These are phyloP conservation scores for Psophocarpus tetragonolobus DNA, from an alignment of 306 rosid genomes.

Conservation along the genomic window DNA sequence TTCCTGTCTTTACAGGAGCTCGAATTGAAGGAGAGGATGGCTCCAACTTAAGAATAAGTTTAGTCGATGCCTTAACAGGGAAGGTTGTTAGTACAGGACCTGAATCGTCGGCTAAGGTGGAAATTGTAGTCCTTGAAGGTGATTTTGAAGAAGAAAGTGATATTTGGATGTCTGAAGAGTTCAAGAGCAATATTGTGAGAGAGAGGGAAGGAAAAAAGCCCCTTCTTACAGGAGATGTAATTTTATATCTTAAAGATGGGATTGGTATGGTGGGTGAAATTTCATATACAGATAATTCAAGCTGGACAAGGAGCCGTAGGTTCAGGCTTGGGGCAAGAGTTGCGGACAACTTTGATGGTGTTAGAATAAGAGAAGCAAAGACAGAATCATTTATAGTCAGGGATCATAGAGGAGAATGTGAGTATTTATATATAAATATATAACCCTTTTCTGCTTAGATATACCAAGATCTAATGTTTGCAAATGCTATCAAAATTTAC, in stretches of 20 bases:
- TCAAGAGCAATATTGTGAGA: slow-evolving; percentile 81
- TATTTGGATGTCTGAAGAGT: slow-evolving; percentile 76
- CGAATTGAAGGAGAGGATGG: slow-evolving; percentile 92
- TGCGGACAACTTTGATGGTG: slow-evolving; percentile 66
- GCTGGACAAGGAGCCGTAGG: slow-evolving; percentile 99
- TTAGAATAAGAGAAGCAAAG: slow-evolving; percentile 80
- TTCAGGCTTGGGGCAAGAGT: slow-evolving; percentile 95
- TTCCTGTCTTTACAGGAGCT: slow-evolving; percentile 96
- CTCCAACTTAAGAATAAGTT: slow-evolving; percentile 63
- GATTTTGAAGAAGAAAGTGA: slow-evolving; percentile 96
- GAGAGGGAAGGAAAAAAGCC: slow-evolving; percentile 98
- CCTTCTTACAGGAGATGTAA: slow-evolving; percentile 86
- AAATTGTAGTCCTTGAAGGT: slow-evolving; percentile 94
- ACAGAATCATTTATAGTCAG: slow-evolving; percentile 87
- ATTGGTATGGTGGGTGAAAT: slow-evolving; percentile 73
- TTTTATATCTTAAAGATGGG: slow-evolving; percentile 80
- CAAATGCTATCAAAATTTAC: slow-evolving; percentile 10
- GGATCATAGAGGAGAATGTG: slow-evolving; percentile 98
- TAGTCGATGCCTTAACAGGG: slow-evolving; percentile 63
- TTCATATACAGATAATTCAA: slow-evolving; percentile 93
- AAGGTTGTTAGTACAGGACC: slow-evolving; percentile 66
- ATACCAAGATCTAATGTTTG: slow-evolving; percentile 21
- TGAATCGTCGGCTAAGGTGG: slow-evolving; percentile 88
- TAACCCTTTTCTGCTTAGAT: slow-evolving; percentile 28
- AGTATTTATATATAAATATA: slow-evolving; percentile 46